Base-by-base conservation (phyloP, 2,329 filamentous ascomycete species). In the Calonectria pteridis region DNA sequence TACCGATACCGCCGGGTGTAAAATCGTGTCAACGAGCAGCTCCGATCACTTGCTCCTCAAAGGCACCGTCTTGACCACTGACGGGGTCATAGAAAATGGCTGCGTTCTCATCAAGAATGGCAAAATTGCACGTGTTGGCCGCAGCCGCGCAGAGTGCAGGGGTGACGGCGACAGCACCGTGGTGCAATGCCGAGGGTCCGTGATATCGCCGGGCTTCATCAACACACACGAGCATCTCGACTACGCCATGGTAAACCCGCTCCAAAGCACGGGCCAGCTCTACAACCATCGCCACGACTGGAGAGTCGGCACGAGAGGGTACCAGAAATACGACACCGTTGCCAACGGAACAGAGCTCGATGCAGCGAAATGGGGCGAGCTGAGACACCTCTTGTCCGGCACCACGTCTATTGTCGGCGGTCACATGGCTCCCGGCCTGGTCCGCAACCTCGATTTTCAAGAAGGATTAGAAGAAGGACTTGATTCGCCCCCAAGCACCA, bases 201-300 rank as follows among this genome's bases (percentile, higher is more conserved):
- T 72, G 23, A 72, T 72, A 23, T 72, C 69, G 14, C 69, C 75
- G 4, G 69, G 69, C 40, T 72, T 72, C 31, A 63, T 72, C 63
- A 72, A 72, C 31, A 49, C 63, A 5, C 69, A 72, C 6, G 69
- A 72, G 69, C 69, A 72, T 43, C 66, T 72, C 26, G 69, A 72
- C n/a, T 72, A 62, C 29, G 66, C 63, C 18, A 72, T 64, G 4
- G 63, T 63, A 1, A 35, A 51, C 23, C 69, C 69, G n/a, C 20
- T 72, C 3, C 33, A 43, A 28, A 40, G 37, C 18, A 40, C 31
- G 31, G 69, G 51, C 23, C 29, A 63, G 20, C 63, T 37, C 11
- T 66, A 59, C 29, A 31, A 51, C 3, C 69, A 72, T 9, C 69
- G 69, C n/a, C 69, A 72, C 29, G 69, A 72, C 31, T 72, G 69